Evolutionary conservation across 768 basidiomycete genomes (phyloP).

Genomic region (Podaxis sp.): DNA sequence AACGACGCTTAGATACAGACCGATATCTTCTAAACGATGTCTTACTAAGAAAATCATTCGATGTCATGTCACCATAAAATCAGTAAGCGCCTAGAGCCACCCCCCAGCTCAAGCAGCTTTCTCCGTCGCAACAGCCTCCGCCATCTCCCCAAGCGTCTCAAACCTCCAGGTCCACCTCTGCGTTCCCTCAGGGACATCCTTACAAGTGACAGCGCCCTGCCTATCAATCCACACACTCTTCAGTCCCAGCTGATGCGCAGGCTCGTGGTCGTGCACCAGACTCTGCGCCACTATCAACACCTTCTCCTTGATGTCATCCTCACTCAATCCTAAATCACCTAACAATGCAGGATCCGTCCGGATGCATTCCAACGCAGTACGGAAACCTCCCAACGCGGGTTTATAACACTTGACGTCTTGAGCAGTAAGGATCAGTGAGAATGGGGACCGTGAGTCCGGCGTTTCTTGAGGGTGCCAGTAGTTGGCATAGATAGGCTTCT

Average conservation of each 20-base stretch:
- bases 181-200: slow-evolving; percentile 33
- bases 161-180: slow-evolving; percentile 53
- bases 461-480: slow-evolving; percentile 46
- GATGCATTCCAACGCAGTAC: slow-evolving; percentile 45
- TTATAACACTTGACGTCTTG: slow-evolving; percentile 77
- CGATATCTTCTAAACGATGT: background rate
- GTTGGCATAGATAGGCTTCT: slow-evolving; percentile 16
- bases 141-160: slow-evolving; percentile 59
- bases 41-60: no score
- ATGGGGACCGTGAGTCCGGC: slow-evolving; percentile 50
- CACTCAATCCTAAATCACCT: slow-evolving; percentile 24
- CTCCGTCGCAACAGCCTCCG: slow-evolving; percentile 54
- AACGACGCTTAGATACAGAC: background rate
- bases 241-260: slow-evolving; percentile 58
- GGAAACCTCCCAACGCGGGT: slow-evolving; percentile 57
- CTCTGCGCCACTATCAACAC: slow-evolving; percentile 72
- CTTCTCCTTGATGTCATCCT: slow-evolving; percentile 38
- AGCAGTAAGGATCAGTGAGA: slow-evolving; percentile 68
- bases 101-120: background rate
- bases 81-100: background rate
- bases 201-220: slow-evolving; percentile 44
- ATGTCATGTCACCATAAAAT: no score
- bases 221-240: slow-evolving; percentile 69
- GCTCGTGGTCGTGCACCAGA: slow-evolving; percentile 62
- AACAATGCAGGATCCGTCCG: slow-evolving; percentile 39